Conservation (phyloP, 1,139 yeast genomes). For the Diutina ranongensis region DNA sequence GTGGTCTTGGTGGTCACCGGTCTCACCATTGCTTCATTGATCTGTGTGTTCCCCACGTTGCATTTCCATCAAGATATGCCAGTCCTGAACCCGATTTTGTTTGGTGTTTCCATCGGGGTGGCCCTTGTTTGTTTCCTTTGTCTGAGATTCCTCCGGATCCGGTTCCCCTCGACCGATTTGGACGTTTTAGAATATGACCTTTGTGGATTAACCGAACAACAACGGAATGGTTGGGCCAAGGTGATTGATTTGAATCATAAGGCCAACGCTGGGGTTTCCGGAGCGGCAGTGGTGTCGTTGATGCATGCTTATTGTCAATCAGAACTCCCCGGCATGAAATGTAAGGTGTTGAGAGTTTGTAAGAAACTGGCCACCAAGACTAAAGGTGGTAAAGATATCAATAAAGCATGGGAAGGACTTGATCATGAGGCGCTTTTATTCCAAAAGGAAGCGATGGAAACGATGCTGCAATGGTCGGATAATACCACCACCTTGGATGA, state of each 20-base stretch:
- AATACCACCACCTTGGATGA: constrained; percentile 7
- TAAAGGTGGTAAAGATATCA: not conserved
- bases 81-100: constrained; percentile 4
- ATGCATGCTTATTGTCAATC: constrained; percentile 25
- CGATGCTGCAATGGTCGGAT: constrained; percentile 8
- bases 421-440: constrained; percentile 20
- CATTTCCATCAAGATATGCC: not conserved
- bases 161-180: constrained; percentile 10
- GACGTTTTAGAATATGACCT: constrained; percentile 25
- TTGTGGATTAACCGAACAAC: constrained; percentile 15
- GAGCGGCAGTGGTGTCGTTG: constrained; percentile 24
- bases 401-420: constrained; percentile 17
- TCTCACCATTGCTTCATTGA: constrained; percentile 4
- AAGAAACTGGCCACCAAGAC: constrained; percentile 7
- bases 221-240: constrained; percentile 25
- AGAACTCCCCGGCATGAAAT: constrained; percentile 19
- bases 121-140: not conserved
- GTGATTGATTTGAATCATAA: constrained; percentile 23
- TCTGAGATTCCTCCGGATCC: not conserved
- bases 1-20: not conserved
- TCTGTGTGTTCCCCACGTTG: constrained; percentile 1
- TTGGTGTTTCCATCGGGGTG: not conserved
- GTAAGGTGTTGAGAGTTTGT: constrained; percentile 26
- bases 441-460: constrained; percentile 11
- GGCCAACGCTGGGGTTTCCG: constrained; percentile 25